These are phyloP conservation scores for Colletotrichum spinosum DNA, from an alignment of 2,329 filamentous ascomycete species.

Conservation along the genomic window DNA sequence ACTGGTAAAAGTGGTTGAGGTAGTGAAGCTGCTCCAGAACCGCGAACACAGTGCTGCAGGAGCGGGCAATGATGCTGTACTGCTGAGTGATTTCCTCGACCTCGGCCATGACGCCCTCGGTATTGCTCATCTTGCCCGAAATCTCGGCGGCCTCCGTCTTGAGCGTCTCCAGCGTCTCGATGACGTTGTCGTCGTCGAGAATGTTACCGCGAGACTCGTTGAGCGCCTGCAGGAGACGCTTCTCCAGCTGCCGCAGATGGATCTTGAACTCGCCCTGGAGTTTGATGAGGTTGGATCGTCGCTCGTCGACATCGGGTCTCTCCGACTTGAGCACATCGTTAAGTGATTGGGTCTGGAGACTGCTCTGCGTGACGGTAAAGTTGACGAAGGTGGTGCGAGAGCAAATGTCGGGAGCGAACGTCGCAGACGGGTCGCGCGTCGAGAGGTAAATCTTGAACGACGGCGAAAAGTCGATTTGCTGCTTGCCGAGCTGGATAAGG, in stretches of 20 bases:
- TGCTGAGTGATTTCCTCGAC: slow-evolving; percentile 95
- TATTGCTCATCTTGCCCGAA: slow-evolving; percentile 94
- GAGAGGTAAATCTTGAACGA: slow-evolving; percentile 96
- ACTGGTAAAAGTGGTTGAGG: slow-evolving; percentile 99
- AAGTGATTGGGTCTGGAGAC: slow-evolving; percentile 95
- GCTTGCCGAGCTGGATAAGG: slow-evolving; percentile 96
- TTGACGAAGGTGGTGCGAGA: slow-evolving; percentile 99
- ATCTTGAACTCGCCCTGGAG: slow-evolving; percentile 99
- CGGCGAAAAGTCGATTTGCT: slow-evolving; percentile 99
- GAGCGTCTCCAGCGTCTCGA: slow-evolving; percentile 95
- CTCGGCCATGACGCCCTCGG: slow-evolving; percentile 97
- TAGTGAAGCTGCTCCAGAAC: slow-evolving; percentile 97
- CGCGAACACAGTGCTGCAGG: slow-evolving; percentile 97
- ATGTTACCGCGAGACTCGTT: slow-evolving; percentile 99
- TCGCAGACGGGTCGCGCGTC: slow-evolving; percentile 94
- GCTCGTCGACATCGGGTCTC: slow-evolving; percentile 95
- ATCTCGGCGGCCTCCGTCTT: slow-evolving; percentile 99
- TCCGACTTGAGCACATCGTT: slow-evolving; percentile 98
- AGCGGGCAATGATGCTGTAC: slow-evolving; percentile 92
- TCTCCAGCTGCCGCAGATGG: slow-evolving; percentile 95
- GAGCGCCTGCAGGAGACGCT: slow-evolving; percentile 90
- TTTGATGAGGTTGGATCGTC: slow-evolving; percentile 97
- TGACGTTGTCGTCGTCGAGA: slow-evolving; percentile 97
- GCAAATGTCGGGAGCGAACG: slow-evolving; percentile 96
- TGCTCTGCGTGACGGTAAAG: slow-evolving; percentile 99